Conservation (phyloP, 148 eudicot genomes). For the Pouteria glomerata region DNA sequence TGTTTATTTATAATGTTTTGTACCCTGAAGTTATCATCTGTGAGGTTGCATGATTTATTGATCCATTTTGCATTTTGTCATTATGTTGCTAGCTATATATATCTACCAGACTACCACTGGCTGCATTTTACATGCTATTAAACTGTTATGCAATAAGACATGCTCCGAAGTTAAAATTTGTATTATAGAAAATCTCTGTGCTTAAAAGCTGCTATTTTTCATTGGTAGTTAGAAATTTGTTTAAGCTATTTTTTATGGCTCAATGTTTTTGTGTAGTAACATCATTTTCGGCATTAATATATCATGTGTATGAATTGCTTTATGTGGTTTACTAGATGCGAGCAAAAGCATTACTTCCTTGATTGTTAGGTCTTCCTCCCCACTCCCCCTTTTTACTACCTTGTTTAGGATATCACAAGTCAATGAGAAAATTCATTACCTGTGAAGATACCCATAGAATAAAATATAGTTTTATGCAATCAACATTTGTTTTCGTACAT, state of each 20-base stretch:
- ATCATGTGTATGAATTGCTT: background rate
- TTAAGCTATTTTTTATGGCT: background rate
- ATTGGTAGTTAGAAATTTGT: no score
- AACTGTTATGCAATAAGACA: background rate
- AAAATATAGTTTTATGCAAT: background rate
- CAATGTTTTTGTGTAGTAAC: background rate
- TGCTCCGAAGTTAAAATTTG: no score
- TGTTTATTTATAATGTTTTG: background rate
- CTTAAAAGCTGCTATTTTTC: no score
- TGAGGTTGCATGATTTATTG: background rate
- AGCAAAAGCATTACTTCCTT: background rate
- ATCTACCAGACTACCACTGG: background rate
- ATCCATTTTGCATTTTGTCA: background rate
- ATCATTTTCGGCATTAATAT: background rate
- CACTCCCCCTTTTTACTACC: no score
- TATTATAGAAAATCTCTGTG: no score
- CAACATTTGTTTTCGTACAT: background rate
- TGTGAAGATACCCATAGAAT: background rate
- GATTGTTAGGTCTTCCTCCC: background rate
- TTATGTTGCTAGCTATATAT: background rate
- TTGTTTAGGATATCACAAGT: background rate
- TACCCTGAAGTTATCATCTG: background rate
- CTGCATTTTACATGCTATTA: background rate
- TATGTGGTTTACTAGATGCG: background rate
- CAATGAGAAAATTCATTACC: background rate